Evolutionary conservation across 192 early-diverging fungal species (phyloP), one percentile per base, ranked within the genome.

Genomic region (Podochytrium sp.): DNA sequence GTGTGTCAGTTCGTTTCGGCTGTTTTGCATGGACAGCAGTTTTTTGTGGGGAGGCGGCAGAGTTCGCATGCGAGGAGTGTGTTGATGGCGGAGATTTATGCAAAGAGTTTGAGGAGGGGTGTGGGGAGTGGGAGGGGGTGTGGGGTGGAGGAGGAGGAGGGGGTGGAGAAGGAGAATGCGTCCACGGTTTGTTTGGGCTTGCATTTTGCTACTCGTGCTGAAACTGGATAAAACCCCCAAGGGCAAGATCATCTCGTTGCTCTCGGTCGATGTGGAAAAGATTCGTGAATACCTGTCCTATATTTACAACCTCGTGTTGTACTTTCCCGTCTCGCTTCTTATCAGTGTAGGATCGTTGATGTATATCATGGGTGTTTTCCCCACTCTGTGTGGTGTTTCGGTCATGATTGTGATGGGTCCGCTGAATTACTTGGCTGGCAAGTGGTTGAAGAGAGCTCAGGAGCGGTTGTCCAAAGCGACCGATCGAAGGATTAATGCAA

Each of bases 401-500:
- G 47, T 71, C 7, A 76, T 84, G 42, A 29, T 76, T 20, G 37
- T 81, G 14, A 57, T 65, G 35, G 71, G 60, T 3, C 79, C 79
- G 27, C 33, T 71, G 25, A 55, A 57, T 84, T 55, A 40, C 37
- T 37, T 43, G 30, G 62, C 71, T 23, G 81, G 76, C 25, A 56
- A 20, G 2, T 53, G 67, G 35, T 51, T 78, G 43, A 63, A 62
- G 38, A 58, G 61, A 20, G 42, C 66, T 20, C 82, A 84, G 62
- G 77, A 79, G 40, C 38, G 47, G 1, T 39, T 77, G 23, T 67
- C 78, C 37, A 47, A 65, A 2, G 73, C 71, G 4, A 81, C 77
- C 1, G 96, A 97, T 78, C 89, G 92, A 74, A 87, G 96, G 25
- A 80, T 97, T 40, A 87, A 89, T 23, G 83, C 89, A 70, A 87